These are phyloP conservation scores for Cydonia oblonga DNA, from an alignment of 331 rosid species.

Conservation along the genomic window DNA sequence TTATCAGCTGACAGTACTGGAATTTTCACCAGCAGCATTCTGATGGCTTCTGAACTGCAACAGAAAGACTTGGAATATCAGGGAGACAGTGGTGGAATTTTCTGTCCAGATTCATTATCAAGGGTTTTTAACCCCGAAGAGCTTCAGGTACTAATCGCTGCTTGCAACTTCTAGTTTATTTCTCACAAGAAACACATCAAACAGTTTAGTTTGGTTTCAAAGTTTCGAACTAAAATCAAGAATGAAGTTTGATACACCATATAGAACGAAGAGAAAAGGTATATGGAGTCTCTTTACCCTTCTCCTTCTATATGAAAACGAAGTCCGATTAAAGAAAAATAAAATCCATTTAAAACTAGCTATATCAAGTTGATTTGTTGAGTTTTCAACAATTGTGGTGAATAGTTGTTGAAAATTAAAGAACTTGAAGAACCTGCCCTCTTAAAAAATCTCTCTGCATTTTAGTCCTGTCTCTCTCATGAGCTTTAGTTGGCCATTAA, in stretches of 20 bases:
- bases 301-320: background rate
- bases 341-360: background rate
- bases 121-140: conserved; percentile 56
- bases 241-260: background rate
- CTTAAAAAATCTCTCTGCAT: background rate
- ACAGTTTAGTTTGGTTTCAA: background rate
- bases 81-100: conserved; percentile 66
- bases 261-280: background rate
- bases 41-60: conserved; percentile 59
- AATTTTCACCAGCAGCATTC: conserved; percentile 42
- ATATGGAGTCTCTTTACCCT: background rate
- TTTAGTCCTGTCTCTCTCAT: background rate
- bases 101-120: conserved; percentile 53
- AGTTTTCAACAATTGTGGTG: too few species aligned
- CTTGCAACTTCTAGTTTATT: background rate
- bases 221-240: background rate
- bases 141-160: conserved; percentile 57
- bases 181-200: background rate
- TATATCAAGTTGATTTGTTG: background rate
- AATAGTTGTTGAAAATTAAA: background rate
- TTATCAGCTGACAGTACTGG: conserved; percentile 58
- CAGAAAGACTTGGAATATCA: conserved; percentile 71
- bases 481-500: background rate
- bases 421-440: background rate
- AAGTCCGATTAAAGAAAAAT: too few species aligned